Base-by-base conservation (phyloP, 257 asterid species). In the Solanum piurae region DNA sequence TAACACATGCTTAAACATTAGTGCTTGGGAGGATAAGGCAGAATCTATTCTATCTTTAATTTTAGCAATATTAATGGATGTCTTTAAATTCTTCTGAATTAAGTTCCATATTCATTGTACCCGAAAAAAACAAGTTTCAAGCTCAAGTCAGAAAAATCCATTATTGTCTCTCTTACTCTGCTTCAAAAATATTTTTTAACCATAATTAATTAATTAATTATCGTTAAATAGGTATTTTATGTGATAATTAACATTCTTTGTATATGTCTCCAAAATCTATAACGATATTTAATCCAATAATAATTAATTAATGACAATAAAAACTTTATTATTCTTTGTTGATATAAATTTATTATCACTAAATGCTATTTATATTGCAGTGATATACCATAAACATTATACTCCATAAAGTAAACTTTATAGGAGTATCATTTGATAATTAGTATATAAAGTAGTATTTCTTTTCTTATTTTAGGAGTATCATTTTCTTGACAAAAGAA, bases 221-320 rank as follows among this genome's bases (percentile, higher is more conserved):
- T 55, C 11, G 0, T 7, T 55, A 3, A 55, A 18, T 18, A 18
- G 1, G 0, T 55, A 55, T 55, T 55, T 18, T 20, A 18, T 18
- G 23, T 5, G n/a, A 1, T 18, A 20, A 18, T 2, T 55, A 55
- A 55, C 2, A 20, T 7, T 55, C 0, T 18, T 55, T 55, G 2
- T 18, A 6, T 18, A 55, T 18, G 23, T 7, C 4, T 7, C 0
- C 4, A 18, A 55, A 55, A 18, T 0, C 0, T 55, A 55, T 20
- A 55, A 16, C 5, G 0, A 55, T 52, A 52, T 16, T 52, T 6
- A 52, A 2, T 49, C 5, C 0, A 49, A 49, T 13, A 14, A 49
- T 52, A 52, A 52, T 52, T 52, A 52, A 6, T 1, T 6, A 52
- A 52, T 16, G 8, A 52, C 0, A 4, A 52, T 6, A 52, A 52